Evolutionary conservation across 2,329 filamentous ascomycete species (phyloP).

Genomic region (Fusarium equiseti): DNA sequence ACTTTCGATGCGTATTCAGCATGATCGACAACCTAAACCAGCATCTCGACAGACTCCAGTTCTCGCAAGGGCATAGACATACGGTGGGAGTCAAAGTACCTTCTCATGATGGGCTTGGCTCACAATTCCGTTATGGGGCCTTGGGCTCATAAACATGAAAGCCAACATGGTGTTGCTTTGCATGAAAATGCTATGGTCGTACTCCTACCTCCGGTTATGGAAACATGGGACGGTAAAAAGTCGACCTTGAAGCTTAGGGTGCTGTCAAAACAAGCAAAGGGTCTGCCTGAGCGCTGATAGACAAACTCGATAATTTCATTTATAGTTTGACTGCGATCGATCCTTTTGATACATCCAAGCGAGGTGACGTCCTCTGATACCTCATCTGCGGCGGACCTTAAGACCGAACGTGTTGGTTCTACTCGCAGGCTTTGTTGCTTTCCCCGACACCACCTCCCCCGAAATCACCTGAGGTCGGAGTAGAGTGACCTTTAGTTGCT

Average conservation of each 20-base stretch:
- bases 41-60: slow-evolving; percentile 29
- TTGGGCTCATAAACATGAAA: not conserved
- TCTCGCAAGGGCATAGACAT: slow-evolving; percentile 5
- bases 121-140: not conserved
- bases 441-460: not conserved
- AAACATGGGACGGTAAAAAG: not conserved
- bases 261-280: not conserved
- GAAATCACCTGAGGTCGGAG: slow-evolving; percentile 18
- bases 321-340: not conserved
- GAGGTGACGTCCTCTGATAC: not conserved
- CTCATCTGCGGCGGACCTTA: not conserved
- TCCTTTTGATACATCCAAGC: not conserved
- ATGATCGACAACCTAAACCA: slow-evolving; percentile 33
- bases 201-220: not conserved
- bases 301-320: not conserved
- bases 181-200: not conserved
- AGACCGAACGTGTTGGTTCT: slow-evolving; percentile 18
- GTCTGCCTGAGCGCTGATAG: not conserved
- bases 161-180: slow-evolving; percentile 25
- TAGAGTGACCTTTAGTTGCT: not conserved
- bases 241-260: not conserved
- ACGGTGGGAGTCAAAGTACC: slow-evolving; percentile 7
- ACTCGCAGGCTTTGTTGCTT: slow-evolving; percentile 7
- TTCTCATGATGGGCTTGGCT: not conserved
- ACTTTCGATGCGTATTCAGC: slow-evolving; percentile 27